Evolutionary conservation across 2,329 filamentous ascomycete species (phyloP).

Genomic region (Venturia oleaginea): DNA sequence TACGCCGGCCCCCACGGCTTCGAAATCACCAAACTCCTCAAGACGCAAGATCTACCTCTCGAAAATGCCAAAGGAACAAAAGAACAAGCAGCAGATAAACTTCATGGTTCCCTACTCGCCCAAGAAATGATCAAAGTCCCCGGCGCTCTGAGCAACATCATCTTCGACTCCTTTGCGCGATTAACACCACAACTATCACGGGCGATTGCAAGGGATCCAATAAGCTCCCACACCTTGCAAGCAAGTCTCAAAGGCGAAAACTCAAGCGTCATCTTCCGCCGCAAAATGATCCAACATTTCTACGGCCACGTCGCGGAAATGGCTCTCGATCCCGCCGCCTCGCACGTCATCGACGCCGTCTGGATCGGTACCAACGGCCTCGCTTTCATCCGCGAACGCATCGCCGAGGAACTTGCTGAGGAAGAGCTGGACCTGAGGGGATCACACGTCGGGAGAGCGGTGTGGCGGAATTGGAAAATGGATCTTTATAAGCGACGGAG

Average conservation of each 20-base stretch:
- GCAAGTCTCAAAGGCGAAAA: conserved; percentile 47
- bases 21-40: conserved; percentile 51
- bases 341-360: conserved; percentile 58
- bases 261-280: conserved; percentile 42
- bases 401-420: conserved; percentile 53
- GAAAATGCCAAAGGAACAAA: conserved; percentile 17
- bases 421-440: conserved; percentile 55
- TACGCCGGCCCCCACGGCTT: conserved; percentile 44
- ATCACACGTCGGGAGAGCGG: conserved; percentile 54
- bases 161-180: conserved; percentile 52
- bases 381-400: conserved; percentile 57
- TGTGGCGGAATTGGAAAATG: conserved; percentile 68
- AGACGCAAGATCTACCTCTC: conserved; percentile 22
- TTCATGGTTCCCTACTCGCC: conserved; percentile 76
- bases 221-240: conserved; percentile 54
- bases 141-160: conserved; percentile 57
- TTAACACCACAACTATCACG: conserved; percentile 44
- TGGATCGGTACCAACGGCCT: conserved; percentile 55
- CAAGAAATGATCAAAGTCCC: conserved; percentile 69
- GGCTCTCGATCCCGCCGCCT: conserved; percentile 52
- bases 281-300: conserved; percentile 55
- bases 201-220: conserved; percentile 54
- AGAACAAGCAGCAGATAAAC: conserved; percentile 40
- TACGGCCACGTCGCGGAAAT: conserved; percentile 52
- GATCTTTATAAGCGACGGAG: conserved; percentile 58